These are phyloP conservation scores for Tephrocybe sp. DNA, from an alignment of 768 basidiomycete genomes.

Conservation along the genomic window DNA sequence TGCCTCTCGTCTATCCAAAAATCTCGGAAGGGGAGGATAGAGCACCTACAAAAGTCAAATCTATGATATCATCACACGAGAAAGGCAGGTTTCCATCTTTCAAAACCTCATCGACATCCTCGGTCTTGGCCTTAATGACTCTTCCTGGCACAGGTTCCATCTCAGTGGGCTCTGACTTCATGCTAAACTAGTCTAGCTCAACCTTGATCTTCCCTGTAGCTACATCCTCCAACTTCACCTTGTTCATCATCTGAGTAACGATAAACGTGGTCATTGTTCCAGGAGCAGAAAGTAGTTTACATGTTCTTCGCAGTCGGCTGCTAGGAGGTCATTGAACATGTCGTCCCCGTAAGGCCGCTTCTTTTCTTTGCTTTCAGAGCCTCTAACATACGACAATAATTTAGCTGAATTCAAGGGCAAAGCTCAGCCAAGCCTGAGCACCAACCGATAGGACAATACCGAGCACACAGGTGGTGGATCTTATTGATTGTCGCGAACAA, in stretches of 20 bases:
- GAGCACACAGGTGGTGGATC: background rate
- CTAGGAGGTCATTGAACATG: background rate
- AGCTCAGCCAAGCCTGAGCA: background rate
- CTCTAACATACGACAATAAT: background rate
- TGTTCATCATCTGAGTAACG: background rate
- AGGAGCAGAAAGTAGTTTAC: background rate
- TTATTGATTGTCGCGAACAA: slow-evolving; percentile 5
- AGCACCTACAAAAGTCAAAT: no score
- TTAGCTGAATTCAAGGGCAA: background rate
- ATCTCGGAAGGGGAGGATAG: no score
- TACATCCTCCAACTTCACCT: slow-evolving; percentile 2
- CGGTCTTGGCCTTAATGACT: no score
- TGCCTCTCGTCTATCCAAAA: no score
- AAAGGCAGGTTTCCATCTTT: no score
- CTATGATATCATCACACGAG: no score
- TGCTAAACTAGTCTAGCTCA: background rate
- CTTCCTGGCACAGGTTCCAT: background rate
- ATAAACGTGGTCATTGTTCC: background rate
- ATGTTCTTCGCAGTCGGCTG: background rate
- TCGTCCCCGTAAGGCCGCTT: background rate
- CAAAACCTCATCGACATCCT: no score
- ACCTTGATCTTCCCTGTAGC: background rate
- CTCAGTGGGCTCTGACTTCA: background rate
- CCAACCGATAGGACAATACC: slow-evolving; percentile 8
- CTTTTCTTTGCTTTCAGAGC: slow-evolving; percentile 1